Base-by-base conservation (phyloP, 805 yeast genomes). In the Candida insectalens region DNA sequence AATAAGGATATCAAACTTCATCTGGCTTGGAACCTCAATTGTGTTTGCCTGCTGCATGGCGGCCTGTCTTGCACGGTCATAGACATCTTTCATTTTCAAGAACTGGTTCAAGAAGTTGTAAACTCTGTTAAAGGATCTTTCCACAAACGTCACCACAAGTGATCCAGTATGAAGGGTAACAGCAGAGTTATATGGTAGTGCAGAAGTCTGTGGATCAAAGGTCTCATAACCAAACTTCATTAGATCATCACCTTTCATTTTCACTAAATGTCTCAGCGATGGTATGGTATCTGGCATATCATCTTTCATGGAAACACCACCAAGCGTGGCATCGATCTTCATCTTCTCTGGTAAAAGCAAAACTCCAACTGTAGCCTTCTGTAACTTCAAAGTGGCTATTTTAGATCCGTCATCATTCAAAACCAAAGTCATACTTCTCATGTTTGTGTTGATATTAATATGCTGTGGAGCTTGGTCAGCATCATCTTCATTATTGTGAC, bases 211-310 rank as follows among this genome's bases (percentile, higher is more conserved):
- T 0, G 65, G 61, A 53, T 81, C 92, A 53, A 71, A 80, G 0
- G 96, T 84, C 51, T 87, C 94, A 52, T 88, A 92, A 3, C 69
- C 63, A 42, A 92, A 69, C 51, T 87, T 94, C 0, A 89, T 94
- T 30, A 87, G 63, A 27, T 59, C 61, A 38, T 82, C 74, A 12
- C 87, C 96, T 47, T 83, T 87, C 51, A 92, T 85, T 34, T 78
- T 72, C 17, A 92, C 66, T 18, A 92, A 59, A 42, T 73, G 71
- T 40, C 89, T 65, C 39, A 79, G 54, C 3, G 68, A 56, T 0
- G 81, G 65, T 2, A 77, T 68, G 2, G 75, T 76, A 38, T 75
- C 76, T 41, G 76, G 71, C 3, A 79, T 63, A 39, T 87, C 94
- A 56, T 88, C 96, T 36, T 71, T 76, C 14, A 85, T 59, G 3